A percentile compares a stretch with the other conserved stretches of the same genome.
These are phyloP conservation scores for Nemania serpens DNA, from an alignment of 2,329 filamentous ascomycete genomes.

Conservation along the genomic window DNA sequence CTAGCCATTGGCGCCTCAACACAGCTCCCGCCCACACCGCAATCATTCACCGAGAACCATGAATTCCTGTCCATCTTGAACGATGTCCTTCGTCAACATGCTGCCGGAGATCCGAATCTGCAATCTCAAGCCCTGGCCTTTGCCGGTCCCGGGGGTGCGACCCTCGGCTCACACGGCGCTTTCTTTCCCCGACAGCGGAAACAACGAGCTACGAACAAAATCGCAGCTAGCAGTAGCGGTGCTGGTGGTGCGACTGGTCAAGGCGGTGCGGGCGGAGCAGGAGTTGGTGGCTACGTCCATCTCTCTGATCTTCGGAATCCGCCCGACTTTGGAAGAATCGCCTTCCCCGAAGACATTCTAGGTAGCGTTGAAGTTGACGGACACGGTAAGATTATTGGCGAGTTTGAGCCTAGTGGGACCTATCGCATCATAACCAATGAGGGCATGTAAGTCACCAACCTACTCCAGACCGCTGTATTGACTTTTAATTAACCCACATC, in stretches of 20 bases:
- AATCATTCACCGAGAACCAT: conserved; percentile 63
- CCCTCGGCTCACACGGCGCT: conserved; percentile 56
- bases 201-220: conserved; percentile 40
- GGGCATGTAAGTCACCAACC: conserved; percentile 62
- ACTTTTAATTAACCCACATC: conserved; percentile 16
- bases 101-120: conserved; percentile 60
- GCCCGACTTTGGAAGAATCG: conserved; percentile 69
- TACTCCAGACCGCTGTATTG: neutral
- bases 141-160: conserved; percentile 60
- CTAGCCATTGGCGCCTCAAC: conserved; percentile 65
- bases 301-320: conserved; percentile 67
- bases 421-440: conserved; percentile 68
- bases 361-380: conserved; percentile 69
- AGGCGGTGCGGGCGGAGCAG: conserved; percentile 64
- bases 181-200: conserved; percentile 52
- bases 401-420: conserved; percentile 63
- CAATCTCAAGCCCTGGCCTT: conserved; percentile 62
- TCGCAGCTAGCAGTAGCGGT: conserved; percentile 46
- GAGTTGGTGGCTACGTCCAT: conserved; percentile 67
- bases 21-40: conserved; percentile 63
- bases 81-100: conserved; percentile 59
- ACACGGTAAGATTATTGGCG: conserved; percentile 60
- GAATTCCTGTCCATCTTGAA: conserved; percentile 64
- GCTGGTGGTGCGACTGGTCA: conserved; percentile 63
- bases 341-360: conserved; percentile 72